Conservation (phyloP, 805 yeast species). For the Kockiozyma suomiensis region DNA sequence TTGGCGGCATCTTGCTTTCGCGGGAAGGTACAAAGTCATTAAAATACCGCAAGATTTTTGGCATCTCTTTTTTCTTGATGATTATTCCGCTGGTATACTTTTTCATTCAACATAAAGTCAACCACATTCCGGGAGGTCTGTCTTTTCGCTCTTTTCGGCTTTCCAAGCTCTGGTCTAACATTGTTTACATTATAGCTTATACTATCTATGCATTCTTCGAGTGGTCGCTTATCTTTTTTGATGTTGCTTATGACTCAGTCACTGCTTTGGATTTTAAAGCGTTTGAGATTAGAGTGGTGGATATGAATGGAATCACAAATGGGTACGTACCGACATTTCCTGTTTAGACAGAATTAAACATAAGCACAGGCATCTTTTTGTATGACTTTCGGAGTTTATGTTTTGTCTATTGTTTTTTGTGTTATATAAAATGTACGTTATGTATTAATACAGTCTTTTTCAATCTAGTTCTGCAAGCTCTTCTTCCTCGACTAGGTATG, state of each 20-base stretch:
- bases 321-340: conserved; percentile 34
- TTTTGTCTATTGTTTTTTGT: neutral
- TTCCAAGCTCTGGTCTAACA: no score
- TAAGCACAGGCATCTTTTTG: neutral
- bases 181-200: conserved; percentile 66
- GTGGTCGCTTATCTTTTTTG: conserved; percentile 85
- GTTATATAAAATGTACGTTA: conserved; percentile 6
- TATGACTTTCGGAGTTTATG: neutral
- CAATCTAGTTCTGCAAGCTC: conserved; percentile 14
- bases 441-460: conserved; percentile 4
- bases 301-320: conserved; percentile 37
- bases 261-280: conserved; percentile 68
- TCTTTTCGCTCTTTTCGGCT: no score
- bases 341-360: conserved; percentile 15
- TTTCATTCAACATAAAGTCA: conserved; percentile 91
- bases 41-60: conserved; percentile 53
- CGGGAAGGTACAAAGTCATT: conserved; percentile 52
- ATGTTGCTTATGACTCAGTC: conserved; percentile 82
- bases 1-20: conserved; percentile 58
- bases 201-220: conserved; percentile 93
- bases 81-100: conserved; percentile 82
- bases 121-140: conserved; percentile 67
- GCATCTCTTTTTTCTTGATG: conserved; percentile 65
- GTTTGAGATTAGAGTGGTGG: conserved; percentile 52
- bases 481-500: conserved; percentile 4